Evolutionary conservation across 352 stramenopile genomes (phyloP), one percentile per base, ranked within the genome.

Genomic region (Phytopythium ostracodes): DNA sequence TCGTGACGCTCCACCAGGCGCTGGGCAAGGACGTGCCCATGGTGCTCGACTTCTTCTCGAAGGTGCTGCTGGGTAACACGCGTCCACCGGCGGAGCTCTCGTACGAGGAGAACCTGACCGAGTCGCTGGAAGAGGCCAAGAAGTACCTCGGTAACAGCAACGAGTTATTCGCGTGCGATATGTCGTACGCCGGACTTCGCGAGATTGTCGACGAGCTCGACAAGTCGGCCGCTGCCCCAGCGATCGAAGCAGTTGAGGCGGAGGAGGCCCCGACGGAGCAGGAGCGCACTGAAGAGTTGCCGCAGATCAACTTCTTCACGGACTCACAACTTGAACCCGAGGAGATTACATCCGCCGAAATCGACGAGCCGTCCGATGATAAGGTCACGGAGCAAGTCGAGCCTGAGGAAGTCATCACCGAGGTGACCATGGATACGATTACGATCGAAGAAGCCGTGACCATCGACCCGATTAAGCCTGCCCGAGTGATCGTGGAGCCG

Each of bases 221-320:
- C 24, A 66, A 64, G 18, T 52, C 56, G 42, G 36, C 27, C 62
- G 52, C 63, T 35, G 29, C 68, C 20, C 14, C 49, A 27, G 40
- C 52, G 33, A 53, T 65, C 7, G 59, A 72, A 43, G 52, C 59
- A 8, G 62, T 58, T 0, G 60, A 62, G n/a, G 43, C 25, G 4
- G 64, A 47, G 22, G 50, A 63, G 6, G 52, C 58, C 2, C 60
- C 83, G 15, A 56, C 63, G 29, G 66, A 63, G 11, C 52, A 71
- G 50, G 74, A 52, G 14, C 9, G 11, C 24, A 12, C 73, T 12
- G 75, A 88, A 22, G 70, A 74, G 24, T 64, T 89, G 61, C 81
- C 85, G 8, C 66, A 91, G 31, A 91, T 94, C 62, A 94, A 89
- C 59, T 94, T 94, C 62, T 92, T 94, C 47, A 89, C 86, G 0